These are phyloP conservation scores for Boletus hoseneyae DNA, from an alignment of 1,284 basidiomycete genomes.

Conservation along the genomic window DNA sequence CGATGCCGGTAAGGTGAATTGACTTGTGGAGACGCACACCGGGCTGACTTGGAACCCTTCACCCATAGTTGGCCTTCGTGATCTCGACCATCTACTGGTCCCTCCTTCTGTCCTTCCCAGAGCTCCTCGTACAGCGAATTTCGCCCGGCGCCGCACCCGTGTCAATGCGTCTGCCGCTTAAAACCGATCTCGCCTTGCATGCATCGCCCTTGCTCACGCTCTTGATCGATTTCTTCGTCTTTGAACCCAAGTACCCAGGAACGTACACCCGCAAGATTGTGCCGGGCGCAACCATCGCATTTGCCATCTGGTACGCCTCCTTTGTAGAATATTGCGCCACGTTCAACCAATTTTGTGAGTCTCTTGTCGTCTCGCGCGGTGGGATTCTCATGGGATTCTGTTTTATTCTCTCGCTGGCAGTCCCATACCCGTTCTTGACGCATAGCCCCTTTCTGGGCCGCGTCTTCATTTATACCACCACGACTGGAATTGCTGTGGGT, in stretches of 20 bases:
- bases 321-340: conserved; percentile 71
- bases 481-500: conserved; percentile 49
- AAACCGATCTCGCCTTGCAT: conserved; percentile 67
- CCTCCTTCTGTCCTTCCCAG: conserved; percentile 50
- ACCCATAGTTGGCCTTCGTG: conserved; percentile 54
- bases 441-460: conserved; percentile 51
- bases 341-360: conserved; percentile 64
- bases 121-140: conserved; percentile 45
- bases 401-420: conserved; percentile 32
- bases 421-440: conserved; percentile 82
- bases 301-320: conserved; percentile 51
- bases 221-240: conserved; percentile 65
- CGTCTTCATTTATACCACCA: conserved; percentile 57
- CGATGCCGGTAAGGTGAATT: conserved; percentile 25
- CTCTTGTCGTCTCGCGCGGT: not conserved
- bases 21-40: not conserved
- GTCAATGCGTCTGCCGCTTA: conserved; percentile 49
- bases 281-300: conserved; percentile 40
- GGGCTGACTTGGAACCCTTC: conserved; percentile 1
- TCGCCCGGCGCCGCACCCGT: conserved; percentile 30
- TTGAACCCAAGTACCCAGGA: conserved; percentile 60
- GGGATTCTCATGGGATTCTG: conserved; percentile 1
- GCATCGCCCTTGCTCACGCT: conserved; percentile 59
- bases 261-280: conserved; percentile 44
- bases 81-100: conserved; percentile 75